Percentiles rank a stretch among this genome's conserved stretches.
Conservation (phyloP, 495 filamentous ascomycete genomes). For the Lasiosphaeria miniovina region DNA sequence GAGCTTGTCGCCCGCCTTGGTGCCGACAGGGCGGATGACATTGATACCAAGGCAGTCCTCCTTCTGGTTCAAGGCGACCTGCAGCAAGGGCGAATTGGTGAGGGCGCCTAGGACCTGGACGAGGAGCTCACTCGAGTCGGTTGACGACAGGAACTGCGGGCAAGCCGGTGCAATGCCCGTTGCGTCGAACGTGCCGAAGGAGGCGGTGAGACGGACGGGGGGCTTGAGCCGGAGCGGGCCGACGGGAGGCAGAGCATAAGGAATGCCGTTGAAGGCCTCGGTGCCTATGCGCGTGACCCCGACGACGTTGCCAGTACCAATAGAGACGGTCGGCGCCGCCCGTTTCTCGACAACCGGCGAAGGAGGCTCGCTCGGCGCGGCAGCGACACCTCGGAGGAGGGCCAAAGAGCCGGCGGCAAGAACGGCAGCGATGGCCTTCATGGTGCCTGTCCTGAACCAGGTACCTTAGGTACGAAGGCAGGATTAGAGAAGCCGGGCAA, state of each 20-base stretch:
- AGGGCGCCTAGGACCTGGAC: slow-evolving; percentile 51
- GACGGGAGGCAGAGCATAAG: slow-evolving; percentile 44
- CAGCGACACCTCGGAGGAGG: slow-evolving; percentile 24
- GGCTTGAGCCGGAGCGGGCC: slow-evolving; percentile 43
- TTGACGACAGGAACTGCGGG: slow-evolving; percentile 52
- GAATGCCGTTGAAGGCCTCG: slow-evolving; percentile 50
- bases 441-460: slow-evolving; percentile 14
- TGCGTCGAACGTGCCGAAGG: slow-evolving; percentile 52
- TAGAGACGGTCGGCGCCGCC: slow-evolving; percentile 45
- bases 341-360: slow-evolving; percentile 35
- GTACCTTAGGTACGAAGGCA: background rate
- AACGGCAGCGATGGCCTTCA: slow-evolving; percentile 28
- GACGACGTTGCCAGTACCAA: slow-evolving; percentile 49
- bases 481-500: slow-evolving; percentile 2
- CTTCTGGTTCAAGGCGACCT: slow-evolving; percentile 42
- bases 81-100: slow-evolving; percentile 56
- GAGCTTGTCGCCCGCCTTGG: slow-evolving; percentile 50
- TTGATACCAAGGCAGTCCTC: slow-evolving; percentile 71
- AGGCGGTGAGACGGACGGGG: slow-evolving; percentile 37
- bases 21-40: slow-evolving; percentile 61
- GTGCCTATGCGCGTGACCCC: slow-evolving; percentile 31
- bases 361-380: slow-evolving; percentile 32
- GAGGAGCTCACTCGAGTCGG: slow-evolving; percentile 40
- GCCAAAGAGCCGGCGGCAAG: slow-evolving; percentile 20
- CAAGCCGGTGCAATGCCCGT: slow-evolving; percentile 49